These are phyloP conservation scores for Trichoderma atroviride DNA, from an alignment of 2,329 filamentous ascomycete species.

Conservation along the genomic window DNA sequence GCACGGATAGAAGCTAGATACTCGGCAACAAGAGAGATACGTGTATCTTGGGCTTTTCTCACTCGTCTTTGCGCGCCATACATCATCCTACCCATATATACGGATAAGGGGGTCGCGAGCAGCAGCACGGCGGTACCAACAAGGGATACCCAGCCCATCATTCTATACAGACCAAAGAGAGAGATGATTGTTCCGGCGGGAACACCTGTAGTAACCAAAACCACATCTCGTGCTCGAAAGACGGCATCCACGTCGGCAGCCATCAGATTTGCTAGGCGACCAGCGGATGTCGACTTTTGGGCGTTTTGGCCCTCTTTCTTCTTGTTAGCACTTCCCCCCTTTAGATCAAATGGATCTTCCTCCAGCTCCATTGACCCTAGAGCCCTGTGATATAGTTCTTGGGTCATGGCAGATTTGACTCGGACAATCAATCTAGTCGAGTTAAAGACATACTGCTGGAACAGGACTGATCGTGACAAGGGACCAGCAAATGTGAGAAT, in stretches of 20 bases:
- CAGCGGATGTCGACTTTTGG: conserved; percentile 49
- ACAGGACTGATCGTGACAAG: conserved; percentile 50
- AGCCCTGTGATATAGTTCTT: conserved; percentile 60
- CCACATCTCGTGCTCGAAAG: conserved; percentile 53
- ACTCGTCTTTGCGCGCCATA: conserved; percentile 54
- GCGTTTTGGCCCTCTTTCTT: conserved; percentile 35
- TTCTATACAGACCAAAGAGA: conserved; percentile 55
- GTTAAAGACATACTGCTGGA: conserved; percentile 61
- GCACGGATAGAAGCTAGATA: conserved; percentile 60
- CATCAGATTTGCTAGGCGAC: conserved; percentile 59
- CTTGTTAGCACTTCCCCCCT: conserved; percentile 25
- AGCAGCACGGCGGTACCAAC: conserved; percentile 55
- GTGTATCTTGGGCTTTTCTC: conserved; percentile 57
- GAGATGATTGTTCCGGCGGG: conserved; percentile 52
- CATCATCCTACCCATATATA: conserved; percentile 53
- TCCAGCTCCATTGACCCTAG: conserved; percentile 60
- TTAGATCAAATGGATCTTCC: conserved; percentile 52
- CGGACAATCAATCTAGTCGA: conserved; percentile 60
- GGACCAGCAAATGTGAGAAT: conserved; percentile 57
- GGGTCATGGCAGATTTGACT: conserved; percentile 58
- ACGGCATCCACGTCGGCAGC: conserved; percentile 61
- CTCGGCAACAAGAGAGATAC: conserved; percentile 60
- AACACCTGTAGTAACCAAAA: conserved; percentile 50
- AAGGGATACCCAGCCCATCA: conserved; percentile 59
- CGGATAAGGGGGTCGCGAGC: conserved; percentile 52